Conservation (phyloP, 192 early-diverging fungal genomes). For the Blastocladiella britannica region DNA sequence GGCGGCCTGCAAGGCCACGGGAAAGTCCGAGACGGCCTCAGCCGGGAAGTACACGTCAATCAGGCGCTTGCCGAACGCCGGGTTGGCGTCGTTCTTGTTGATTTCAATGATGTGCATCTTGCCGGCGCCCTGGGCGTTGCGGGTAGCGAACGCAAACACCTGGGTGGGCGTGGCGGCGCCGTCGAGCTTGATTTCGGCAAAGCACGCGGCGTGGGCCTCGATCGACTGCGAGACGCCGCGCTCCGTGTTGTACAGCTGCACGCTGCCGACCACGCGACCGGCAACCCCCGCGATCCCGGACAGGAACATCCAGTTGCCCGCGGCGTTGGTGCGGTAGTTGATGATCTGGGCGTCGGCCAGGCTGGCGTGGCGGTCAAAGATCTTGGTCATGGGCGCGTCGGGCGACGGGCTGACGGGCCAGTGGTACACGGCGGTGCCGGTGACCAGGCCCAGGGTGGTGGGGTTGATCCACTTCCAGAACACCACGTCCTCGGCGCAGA, state of each 20-base stretch:
- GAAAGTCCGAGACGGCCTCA: conserved; percentile 84
- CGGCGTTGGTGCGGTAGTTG: conserved; percentile 75
- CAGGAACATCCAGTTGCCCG: conserved; percentile 85
- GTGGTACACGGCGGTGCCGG: conserved; percentile 73
- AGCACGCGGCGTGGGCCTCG: conserved; percentile 90
- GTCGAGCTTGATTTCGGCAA: conserved; percentile 73
- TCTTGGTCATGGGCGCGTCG: conserved; percentile 57
- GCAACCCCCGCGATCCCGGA: conserved; percentile 81
- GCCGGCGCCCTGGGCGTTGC: conserved; percentile 52
- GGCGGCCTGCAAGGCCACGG: conserved; percentile 88
- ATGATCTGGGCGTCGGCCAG: conserved; percentile 82
- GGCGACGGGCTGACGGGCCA: conserved; percentile 79
- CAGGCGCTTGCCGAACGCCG: conserved; percentile 67
- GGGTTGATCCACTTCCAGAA: conserved; percentile 92
- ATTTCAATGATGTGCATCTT: conserved; percentile 95
- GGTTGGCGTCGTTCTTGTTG: conserved; percentile 81
- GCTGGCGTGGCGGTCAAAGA: conserved; percentile 79
- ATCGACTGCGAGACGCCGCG: conserved; percentile 78
- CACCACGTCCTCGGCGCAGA: conserved; percentile 77
- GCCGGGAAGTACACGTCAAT: conserved; percentile 93
- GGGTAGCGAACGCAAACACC: conserved; percentile 82
- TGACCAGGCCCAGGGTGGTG: conserved; percentile 72
- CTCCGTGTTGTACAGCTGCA: conserved; percentile 93
- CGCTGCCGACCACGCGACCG: conserved; percentile 77
- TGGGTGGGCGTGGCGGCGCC: conserved; percentile 45